These are phyloP conservation scores for Globisporangium lucens DNA, from an alignment of 352 stramenopile genomes.

Conservation along the genomic window DNA sequence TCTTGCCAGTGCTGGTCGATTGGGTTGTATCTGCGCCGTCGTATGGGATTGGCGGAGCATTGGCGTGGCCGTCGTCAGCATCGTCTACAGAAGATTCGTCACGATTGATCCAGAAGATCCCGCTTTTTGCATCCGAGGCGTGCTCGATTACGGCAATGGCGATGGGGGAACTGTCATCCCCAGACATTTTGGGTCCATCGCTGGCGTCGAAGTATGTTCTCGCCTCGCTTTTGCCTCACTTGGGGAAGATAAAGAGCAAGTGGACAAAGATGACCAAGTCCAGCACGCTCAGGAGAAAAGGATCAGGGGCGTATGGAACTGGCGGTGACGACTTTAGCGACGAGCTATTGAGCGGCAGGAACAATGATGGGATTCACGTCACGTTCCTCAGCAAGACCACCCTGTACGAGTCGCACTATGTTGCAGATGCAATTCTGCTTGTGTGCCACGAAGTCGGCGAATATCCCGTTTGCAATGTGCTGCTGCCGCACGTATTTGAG, in stretches of 20 bases:
- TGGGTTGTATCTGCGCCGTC: conserved; percentile 46
- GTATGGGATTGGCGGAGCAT: background rate
- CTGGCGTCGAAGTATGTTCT: conserved; percentile 65
- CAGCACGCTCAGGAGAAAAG: conserved; percentile 36
- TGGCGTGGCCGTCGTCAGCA: background rate
- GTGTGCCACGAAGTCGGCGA: conserved; percentile 62
- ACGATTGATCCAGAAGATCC: conserved; percentile 11
- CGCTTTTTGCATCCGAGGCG: conserved; percentile 46
- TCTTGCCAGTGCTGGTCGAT: conserved; percentile 64
- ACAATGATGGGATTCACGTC: conserved; percentile 51
- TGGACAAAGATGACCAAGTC: conserved; percentile 55
- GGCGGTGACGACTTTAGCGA: background rate
- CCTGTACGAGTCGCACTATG: conserved; percentile 61
- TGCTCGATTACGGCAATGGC: conserved; percentile 40
- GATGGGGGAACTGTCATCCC: conserved; percentile 50
- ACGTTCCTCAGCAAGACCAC: conserved; percentile 58
- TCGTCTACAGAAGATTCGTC: conserved; percentile 13
- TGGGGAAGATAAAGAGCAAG: conserved; percentile 49
- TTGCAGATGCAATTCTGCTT: conserved; percentile 62
- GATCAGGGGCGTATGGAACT: conserved; percentile 16
- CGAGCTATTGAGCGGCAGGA: conserved; percentile 24
- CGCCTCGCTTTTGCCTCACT: conserved; percentile 43
- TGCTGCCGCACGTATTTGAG: conserved; percentile 62
- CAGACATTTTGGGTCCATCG: conserved; percentile 46
- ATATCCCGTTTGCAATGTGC: conserved; percentile 33